phyloP scores from a whole-genome alignment of 441 rosid genomes.

The Breynia disticha region DNA sequence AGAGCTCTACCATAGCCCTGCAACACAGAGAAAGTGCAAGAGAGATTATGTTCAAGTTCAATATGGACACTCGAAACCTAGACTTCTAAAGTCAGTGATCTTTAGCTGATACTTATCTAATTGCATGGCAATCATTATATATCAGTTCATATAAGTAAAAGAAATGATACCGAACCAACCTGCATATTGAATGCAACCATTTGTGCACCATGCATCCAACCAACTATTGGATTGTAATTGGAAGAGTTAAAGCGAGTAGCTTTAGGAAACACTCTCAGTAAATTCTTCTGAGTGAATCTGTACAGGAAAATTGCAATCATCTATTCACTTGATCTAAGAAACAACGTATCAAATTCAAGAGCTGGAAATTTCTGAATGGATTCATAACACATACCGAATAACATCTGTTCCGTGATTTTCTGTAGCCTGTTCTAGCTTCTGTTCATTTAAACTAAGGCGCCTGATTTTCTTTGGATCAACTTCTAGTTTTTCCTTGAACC shows the following conservation, averaged over 20 bases:
- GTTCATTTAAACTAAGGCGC: conserved; percentile 81
- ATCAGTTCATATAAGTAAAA: not conserved
- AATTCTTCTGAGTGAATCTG: conserved; percentile 81
- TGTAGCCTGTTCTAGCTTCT: conserved; percentile 53
- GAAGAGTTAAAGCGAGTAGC: conserved; percentile 77
- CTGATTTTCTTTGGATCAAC: conserved; percentile 67
- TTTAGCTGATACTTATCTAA: too few relatives aligned
- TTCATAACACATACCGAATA: conserved; percentile 39
- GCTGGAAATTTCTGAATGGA: not conserved
- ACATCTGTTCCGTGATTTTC: conserved; percentile 48
- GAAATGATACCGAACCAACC: conserved; percentile 30
- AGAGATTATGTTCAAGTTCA: not conserved
- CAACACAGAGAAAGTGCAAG: conserved; percentile 2
- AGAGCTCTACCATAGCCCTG: conserved; percentile 72
- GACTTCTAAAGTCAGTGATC: too few relatives aligned
- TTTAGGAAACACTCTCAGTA: conserved; percentile 80
- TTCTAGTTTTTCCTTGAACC: conserved; percentile 41
- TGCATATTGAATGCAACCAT: conserved; percentile 99
- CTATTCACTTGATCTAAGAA: not conserved
- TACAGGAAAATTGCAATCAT: conserved; percentile 3
- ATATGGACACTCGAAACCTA: too few relatives aligned
- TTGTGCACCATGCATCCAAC: conserved; percentile 97
- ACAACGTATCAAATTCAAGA: not conserved
- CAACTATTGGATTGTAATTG: conserved; percentile 77
- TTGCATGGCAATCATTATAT: not conserved